Evolutionary conservation across 2,329 filamentous ascomycete genomes (phyloP).

Genomic region (Cucurbitaria berberidis): DNA sequence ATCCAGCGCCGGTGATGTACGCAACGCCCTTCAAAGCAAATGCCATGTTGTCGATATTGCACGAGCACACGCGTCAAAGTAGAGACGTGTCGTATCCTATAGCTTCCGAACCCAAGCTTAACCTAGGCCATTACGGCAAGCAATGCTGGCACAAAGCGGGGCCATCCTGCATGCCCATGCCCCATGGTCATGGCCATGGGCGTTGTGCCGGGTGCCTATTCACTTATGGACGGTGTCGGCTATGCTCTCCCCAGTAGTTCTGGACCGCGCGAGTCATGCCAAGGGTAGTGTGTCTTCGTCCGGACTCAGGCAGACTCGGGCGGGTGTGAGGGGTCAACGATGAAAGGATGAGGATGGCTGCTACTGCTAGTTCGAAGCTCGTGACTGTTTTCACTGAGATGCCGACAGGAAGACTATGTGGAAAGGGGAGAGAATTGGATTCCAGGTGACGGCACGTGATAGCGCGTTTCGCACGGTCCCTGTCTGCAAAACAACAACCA

Average conservation of each 20-base stretch:
- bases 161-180: not conserved
- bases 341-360: not conserved
- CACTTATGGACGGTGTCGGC: too few species aligned
- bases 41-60: conserved; percentile 37
- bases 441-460: not conserved
- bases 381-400: not conserved
- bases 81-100: too few species aligned
- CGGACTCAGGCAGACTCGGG: not conserved
- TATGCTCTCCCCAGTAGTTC: conserved; percentile 3
- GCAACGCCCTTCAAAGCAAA: conserved; percentile 54
- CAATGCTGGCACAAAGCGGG: not conserved
- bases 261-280: not conserved
- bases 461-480: conserved; percentile 8
- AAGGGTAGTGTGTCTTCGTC: not conserved
- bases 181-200: not conserved
- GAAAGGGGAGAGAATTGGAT: not conserved
- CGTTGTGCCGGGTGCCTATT: too few species aligned
- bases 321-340: not conserved
- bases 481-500: conserved; percentile 4
- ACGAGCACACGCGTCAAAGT: not conserved
- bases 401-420: too few species aligned
- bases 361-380: not conserved
- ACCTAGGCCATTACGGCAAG: not conserved
- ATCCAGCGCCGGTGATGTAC: conserved; percentile 58
- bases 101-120: not conserved